Evolutionary conservation across 768 basidiomycete species (phyloP).

Genomic region (Boletus coccyginus): DNA sequence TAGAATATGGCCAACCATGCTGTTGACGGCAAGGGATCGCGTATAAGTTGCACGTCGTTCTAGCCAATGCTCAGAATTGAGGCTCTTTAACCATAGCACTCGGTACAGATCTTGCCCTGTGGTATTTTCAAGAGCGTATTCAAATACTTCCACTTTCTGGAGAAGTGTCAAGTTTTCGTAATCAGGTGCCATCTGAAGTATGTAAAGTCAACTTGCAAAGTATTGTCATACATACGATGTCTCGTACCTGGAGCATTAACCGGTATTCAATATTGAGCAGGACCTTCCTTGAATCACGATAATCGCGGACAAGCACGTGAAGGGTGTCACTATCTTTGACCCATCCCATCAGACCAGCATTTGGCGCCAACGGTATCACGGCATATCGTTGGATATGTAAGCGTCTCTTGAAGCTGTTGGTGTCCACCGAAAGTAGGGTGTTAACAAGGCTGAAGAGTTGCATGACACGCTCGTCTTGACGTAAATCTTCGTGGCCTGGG

Average conservation of each 20-base stretch:
- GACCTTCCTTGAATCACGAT: conserved; percentile 94
- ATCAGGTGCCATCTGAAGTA: conserved; percentile 91
- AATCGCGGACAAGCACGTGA: conserved; percentile 94
- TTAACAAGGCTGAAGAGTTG: conserved; percentile 98
- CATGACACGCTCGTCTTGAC: conserved; percentile 99
- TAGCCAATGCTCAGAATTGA: conserved; percentile 96
- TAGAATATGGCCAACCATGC: conserved; percentile 98
- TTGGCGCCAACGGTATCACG: conserved; percentile 92
- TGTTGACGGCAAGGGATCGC: conserved; percentile 91
- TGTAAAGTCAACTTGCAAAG: background rate
- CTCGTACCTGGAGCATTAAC: conserved; percentile 88
- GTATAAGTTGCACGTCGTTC: conserved; percentile 96
- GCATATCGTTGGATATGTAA: conserved; percentile 91
- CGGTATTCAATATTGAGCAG: conserved; percentile 97
- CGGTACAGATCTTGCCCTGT: conserved; percentile 97
- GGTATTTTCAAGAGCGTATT: conserved; percentile 97
- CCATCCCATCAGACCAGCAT: conserved; percentile 94
- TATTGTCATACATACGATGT: conserved; percentile 67
- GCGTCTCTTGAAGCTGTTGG: conserved; percentile 93
- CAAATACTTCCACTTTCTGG: conserved; percentile 99
- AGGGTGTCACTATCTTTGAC: conserved; percentile 94
- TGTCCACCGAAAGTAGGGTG: conserved; percentile 88
- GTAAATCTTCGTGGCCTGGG: conserved; percentile 94
- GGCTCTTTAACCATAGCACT: conserved; percentile 93
- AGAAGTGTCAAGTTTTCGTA: conserved; percentile 92